A percentile compares a stretch with the other conserved stretches of the same genome.
Conservation (phyloP, 176 grass and related monocot genomes). For the Oryza coarctata region DNA sequence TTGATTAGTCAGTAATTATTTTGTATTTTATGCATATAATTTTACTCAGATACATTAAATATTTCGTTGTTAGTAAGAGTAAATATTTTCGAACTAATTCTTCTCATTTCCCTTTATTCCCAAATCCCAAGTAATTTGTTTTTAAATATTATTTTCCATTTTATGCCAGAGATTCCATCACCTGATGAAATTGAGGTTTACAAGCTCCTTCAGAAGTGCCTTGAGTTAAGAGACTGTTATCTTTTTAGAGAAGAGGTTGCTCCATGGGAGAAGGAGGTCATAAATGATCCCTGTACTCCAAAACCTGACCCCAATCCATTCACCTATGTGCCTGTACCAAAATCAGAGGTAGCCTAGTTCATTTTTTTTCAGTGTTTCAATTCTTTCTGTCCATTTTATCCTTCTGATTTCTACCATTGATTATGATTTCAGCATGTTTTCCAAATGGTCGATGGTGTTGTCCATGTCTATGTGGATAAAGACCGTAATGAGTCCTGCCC, state of each 20-base stretch:
- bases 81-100: neutral
- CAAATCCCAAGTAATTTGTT: neutral
- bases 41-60: conserved; percentile 1
- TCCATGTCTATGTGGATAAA: conserved; percentile 80
- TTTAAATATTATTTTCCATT: conserved; percentile 26
- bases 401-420: conserved; percentile 10
- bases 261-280: conserved; percentile 97
- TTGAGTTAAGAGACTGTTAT: conserved; percentile 82
- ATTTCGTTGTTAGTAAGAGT: conserved; percentile 24
- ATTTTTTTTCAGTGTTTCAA: conserved; percentile 18
- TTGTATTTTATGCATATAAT: conserved; percentile 13
- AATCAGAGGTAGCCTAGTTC: conserved; percentile 65
- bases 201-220: conserved; percentile 90
- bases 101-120: neutral
- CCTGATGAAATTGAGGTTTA: conserved; percentile 89
- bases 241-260: conserved; percentile 76
- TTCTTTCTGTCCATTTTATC: conserved; percentile 5
- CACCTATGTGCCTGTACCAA: conserved; percentile 64
- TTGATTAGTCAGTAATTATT: conserved; percentile 18
- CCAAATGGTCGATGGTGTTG: conserved; percentile 90
- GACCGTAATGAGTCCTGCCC: conserved; percentile 41
- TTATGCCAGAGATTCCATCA: conserved; percentile 69
- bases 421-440: conserved; percentile 72
- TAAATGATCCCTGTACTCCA: conserved; percentile 95
- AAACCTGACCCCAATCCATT: conserved; percentile 95